Base-by-base conservation (phyloP, 495 filamentous ascomycete species). In the Neurospora tetrasperma region DNA sequence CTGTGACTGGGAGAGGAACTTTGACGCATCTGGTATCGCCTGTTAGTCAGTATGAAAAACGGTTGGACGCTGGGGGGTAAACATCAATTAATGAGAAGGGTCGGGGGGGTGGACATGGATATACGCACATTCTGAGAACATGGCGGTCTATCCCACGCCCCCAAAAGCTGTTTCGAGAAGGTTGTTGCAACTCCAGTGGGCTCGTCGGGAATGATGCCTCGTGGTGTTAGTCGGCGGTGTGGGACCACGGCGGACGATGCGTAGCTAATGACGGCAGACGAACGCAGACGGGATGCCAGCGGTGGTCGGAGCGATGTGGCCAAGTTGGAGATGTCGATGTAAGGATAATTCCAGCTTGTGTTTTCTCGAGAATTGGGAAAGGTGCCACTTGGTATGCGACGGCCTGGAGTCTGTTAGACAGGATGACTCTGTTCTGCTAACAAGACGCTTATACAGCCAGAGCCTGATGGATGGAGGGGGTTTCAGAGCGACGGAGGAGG, bases 71-170 rank as follows among this genome's bases (percentile, higher is more conserved):
- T 41, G 27, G 11, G 35, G 11, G 41, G 39, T 9, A 18, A 41
- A 71, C 16, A 43, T 79, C 73, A 10, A 59, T 59, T 79, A 73
- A 71, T 20, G 71, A 5, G 59, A 46, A 39, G 46, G 23, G 40
- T 72, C 18, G 66, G 74, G 71, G 70, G 71, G 39, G 11, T 40
- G 11, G 11, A 69, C n/a, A 73, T 42, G 14, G 40, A 11, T 69
- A 71, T 41, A 86, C 94, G 85, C 88, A 97, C 94, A 98, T 91
- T 97, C 95, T 42, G 95, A 98, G 83, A 98, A 98, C 95, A 98
- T 98, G 68, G 75, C 76, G 76, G 72, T 71, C 42, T 69, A 72
- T 70, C 74, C 76, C 69, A 75, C 75, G 72, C 78, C 79, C 76
- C 71, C 69, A 62, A 71, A 43, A 20, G 27, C 7, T 18, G 27